phyloP scores from a whole-genome alignment of 1,139 yeast genomes.

The Pneumocystis sp. region DNA sequence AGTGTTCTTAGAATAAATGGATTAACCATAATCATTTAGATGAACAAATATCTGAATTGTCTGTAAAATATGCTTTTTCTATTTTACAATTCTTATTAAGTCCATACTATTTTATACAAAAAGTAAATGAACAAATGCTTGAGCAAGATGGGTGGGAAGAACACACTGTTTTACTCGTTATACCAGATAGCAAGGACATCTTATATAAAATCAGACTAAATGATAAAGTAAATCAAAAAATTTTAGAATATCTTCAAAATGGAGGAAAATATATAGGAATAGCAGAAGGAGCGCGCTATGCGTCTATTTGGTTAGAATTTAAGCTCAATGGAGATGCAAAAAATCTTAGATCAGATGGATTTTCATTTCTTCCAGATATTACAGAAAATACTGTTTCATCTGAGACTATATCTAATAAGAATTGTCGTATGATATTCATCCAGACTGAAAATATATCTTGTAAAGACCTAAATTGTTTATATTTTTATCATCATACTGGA shows the following conservation, averaged over 20 bases:
- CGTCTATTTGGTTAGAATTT: conserved; percentile 62
- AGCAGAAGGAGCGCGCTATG: conserved; percentile 95
- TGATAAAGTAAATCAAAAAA: conserved; percentile 50
- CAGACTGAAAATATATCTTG: conserved; percentile 14
- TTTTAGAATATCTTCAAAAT: conserved; percentile 47
- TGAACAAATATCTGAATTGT: not conserved
- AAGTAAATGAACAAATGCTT: not conserved
- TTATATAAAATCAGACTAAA: conserved; percentile 62
- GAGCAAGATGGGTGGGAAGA: conserved; percentile 26
- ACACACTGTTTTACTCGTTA: conserved; percentile 55
- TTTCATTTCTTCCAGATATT: conserved; percentile 65
- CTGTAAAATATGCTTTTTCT: not conserved
- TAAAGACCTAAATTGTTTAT: conserved; percentile 15
- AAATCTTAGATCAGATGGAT: conserved; percentile 71
- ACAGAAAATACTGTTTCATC: conserved; percentile 67
- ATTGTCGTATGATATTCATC: conserved; percentile 40
- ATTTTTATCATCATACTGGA: conserved; percentile 69
- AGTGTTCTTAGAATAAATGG: not conserved
- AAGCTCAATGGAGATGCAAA: conserved; percentile 67
- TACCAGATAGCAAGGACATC: conserved; percentile 95
- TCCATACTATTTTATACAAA: not conserved
- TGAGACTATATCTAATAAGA: conserved; percentile 69
- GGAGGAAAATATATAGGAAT: conserved; percentile 81
- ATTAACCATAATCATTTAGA: not conserved
- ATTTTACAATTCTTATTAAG: not conserved